A percentile compares a stretch with the other conserved stretches of the same genome.
phyloP scores from a whole-genome alignment of 1,139 yeast species.

The Taphrina communis region DNA sequence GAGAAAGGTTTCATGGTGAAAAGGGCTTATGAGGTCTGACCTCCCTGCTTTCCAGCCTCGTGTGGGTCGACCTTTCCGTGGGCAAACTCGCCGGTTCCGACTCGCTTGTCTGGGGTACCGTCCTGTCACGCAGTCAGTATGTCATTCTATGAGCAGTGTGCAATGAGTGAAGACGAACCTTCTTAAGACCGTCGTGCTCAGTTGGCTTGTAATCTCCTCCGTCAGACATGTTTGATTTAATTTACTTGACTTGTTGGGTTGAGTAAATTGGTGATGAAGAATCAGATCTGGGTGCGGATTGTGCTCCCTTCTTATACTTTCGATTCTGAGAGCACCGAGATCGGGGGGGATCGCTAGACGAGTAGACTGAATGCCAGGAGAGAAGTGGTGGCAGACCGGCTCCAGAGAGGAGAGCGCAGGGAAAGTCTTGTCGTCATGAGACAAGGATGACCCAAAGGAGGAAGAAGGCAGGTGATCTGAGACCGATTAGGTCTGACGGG shows the following conservation, averaged over 20 bases:
- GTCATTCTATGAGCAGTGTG: neutral
- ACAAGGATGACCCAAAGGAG: no score
- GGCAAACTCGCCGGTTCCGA: slow-evolving; percentile 40
- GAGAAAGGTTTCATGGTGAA: neutral
- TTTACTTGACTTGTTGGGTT: slow-evolving; percentile 6
- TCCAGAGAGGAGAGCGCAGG: neutral
- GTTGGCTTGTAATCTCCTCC: slow-evolving; percentile 41
- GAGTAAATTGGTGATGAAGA: neutral
- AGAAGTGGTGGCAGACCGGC: neutral
- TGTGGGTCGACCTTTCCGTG: slow-evolving; percentile 40
- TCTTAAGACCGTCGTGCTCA: slow-evolving; percentile 39
- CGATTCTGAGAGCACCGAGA: neutral
- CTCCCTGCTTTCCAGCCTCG: slow-evolving; percentile 39
- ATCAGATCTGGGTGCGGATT: neutral
- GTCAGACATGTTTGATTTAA: slow-evolving; percentile 38
- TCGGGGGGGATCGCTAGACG: neutral
- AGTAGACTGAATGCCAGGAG: neutral
- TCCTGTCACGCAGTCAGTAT: slow-evolving; percentile 16
- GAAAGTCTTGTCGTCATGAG: slow-evolving; percentile 14
- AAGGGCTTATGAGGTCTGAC: slow-evolving; percentile 31
- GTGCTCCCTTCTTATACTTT: slow-evolving; percentile 15
- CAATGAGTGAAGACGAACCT: neutral
- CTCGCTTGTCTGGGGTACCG: slow-evolving; percentile 41
- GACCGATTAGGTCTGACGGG: neutral
- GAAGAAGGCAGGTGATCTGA: slow-evolving; percentile 8